A percentile compares a stretch with the other conserved stretches of the same genome.
Conservation (phyloP, 2,329 filamentous ascomycete genomes). For the Fusarium setosum region DNA sequence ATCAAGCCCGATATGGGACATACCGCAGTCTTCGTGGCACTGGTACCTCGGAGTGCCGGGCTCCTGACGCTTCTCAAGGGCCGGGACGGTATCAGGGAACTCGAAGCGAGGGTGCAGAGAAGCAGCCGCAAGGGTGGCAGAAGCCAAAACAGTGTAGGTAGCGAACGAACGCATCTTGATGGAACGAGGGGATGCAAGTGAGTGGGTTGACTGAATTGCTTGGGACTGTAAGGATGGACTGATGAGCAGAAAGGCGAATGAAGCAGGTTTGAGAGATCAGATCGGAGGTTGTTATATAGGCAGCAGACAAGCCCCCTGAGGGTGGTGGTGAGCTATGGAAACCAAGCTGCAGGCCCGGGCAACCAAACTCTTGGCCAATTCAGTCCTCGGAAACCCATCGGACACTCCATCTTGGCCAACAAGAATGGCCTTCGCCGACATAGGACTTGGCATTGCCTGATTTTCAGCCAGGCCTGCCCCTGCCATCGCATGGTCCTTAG, state of each 20-base stretch:
- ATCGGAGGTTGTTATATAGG: no score
- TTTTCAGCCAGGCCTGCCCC: no score
- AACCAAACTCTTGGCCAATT: no score
- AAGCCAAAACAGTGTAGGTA: conserved; percentile 36
- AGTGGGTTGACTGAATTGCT: neutral
- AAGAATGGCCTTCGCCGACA: no score
- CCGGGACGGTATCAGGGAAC: conserved; percentile 31
- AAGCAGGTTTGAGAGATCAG: no score
- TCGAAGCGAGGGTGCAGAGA: conserved; percentile 47
- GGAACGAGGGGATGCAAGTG: neutral
- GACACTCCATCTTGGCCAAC: no score
- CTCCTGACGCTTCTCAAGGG: conserved; percentile 54
- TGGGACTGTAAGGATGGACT: neutral
- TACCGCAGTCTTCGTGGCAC: conserved; percentile 61
- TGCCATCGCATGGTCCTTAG: no score
- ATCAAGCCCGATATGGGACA: conserved; percentile 26
- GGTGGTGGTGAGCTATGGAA: no score
- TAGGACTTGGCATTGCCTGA: no score
- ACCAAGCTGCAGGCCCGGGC: no score
- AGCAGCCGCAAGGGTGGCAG: conserved; percentile 20
- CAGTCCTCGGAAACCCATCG: no score
- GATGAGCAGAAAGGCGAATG: neutral
- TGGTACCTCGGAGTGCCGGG: conserved; percentile 57
- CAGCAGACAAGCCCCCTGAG: no score
- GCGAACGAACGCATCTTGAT: conserved; percentile 30